Evolutionary conservation across 2,329 filamentous ascomycete genomes (phyloP).

Genomic region (Cytospora paraplurivora): DNA sequence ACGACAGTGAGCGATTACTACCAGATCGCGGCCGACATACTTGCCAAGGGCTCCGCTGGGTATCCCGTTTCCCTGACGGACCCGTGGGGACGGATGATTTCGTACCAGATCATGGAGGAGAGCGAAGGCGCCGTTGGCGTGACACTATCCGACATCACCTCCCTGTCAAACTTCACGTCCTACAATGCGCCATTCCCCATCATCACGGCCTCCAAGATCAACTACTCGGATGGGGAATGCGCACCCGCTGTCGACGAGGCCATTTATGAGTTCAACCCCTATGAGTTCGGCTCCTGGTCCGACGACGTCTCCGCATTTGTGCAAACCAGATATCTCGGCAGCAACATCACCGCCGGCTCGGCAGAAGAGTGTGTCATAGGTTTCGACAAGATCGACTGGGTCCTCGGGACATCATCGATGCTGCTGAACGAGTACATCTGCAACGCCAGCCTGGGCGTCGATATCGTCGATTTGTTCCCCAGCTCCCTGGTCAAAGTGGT

Average conservation of each 20-base stretch:
- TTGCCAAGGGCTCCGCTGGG: conserved; percentile 17
- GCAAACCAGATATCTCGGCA: conserved; percentile 45
- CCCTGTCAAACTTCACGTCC: conserved; percentile 22
- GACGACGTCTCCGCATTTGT: conserved; percentile 41
- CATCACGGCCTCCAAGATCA: conserved; percentile 30
- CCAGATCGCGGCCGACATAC: conserved; percentile 20
- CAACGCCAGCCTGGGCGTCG: conserved; percentile 18
- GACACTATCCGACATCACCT: conserved; percentile 18
- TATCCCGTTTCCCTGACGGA: conserved; percentile 25
- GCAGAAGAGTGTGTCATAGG: conserved; percentile 41
- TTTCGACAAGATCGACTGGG: conserved; percentile 52
- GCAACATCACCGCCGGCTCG: conserved; percentile 37
- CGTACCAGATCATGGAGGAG: conserved; percentile 23
- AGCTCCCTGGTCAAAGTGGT: conserved; percentile 31
- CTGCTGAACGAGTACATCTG: conserved; percentile 40
- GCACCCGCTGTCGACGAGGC: conserved; percentile 35
- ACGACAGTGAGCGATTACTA: conserved; percentile 8
- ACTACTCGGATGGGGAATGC: conserved; percentile 25
- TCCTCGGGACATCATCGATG: conserved; percentile 47
- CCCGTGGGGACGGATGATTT: conserved; percentile 24
- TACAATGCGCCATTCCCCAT: conserved; percentile 31
- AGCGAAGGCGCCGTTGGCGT: conserved; percentile 15
- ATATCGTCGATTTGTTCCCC: conserved; percentile 21
- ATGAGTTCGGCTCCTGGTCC: conserved; percentile 50
- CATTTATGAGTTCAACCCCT: conserved; percentile 48